Evolutionary conservation across 805 yeast genomes (phyloP).

Genomic region (Lachancea waltii): DNA sequence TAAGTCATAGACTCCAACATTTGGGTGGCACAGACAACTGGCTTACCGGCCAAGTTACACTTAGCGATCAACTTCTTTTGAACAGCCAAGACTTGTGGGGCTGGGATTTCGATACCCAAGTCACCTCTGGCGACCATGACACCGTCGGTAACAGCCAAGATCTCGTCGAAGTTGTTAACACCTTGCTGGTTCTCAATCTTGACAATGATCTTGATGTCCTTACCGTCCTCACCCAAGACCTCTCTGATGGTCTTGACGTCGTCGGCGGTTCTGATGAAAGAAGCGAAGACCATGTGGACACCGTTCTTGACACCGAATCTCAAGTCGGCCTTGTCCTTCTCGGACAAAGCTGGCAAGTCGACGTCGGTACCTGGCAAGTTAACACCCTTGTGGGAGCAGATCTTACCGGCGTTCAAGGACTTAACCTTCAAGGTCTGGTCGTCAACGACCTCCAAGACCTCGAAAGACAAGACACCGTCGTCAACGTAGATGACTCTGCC

Average conservation of each 20-base stretch:
- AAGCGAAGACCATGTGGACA: constrained; percentile 98
- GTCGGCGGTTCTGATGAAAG: constrained; percentile 91
- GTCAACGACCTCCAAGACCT: constrained; percentile 79
- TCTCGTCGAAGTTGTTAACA: constrained; percentile 98
- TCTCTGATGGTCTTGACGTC: constrained; percentile 87
- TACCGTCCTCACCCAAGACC: constrained; percentile 95
- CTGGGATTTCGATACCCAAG: constrained; percentile 98
- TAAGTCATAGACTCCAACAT: constrained; percentile 99
- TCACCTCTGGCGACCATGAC: constrained; percentile 99
- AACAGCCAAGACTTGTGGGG: constrained; percentile 96
- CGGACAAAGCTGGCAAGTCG: constrained; percentile 95
- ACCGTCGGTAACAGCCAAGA: constrained; percentile 92
- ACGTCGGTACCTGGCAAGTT: constrained; percentile 98
- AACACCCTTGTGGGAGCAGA: constrained; percentile 97
- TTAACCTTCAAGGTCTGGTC: constrained; percentile 75
- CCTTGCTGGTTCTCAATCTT: constrained; percentile 99
- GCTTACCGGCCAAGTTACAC: constrained; percentile 99
- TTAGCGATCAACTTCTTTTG: constrained; percentile 99
- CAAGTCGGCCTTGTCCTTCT: constrained; percentile 91
- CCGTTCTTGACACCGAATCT: constrained; percentile 94
- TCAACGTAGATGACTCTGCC: constrained; percentile 94
- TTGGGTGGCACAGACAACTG: constrained; percentile 99
- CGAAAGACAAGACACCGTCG: constrained; percentile 95
- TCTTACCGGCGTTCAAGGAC: constrained; percentile 90
- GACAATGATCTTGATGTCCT: constrained; percentile 90